Percentiles rank a stretch among this genome's conserved stretches.
Evolutionary conservation across 805 yeast genomes (phyloP).

Genomic region (Sugiyamaella smithiae): DNA sequence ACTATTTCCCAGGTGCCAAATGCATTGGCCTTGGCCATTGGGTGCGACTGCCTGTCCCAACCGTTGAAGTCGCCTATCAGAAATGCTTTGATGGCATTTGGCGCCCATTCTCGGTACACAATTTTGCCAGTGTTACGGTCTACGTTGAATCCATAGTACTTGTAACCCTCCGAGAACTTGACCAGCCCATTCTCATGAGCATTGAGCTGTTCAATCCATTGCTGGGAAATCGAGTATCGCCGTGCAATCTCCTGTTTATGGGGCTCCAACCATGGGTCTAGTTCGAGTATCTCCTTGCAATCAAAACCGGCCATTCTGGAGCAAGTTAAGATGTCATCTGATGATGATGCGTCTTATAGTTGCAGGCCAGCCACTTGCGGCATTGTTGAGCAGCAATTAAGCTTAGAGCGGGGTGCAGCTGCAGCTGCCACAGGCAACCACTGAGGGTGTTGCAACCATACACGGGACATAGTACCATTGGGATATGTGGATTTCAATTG

Average conservation of each 20-base stretch:
- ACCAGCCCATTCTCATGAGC: constrained; percentile 62
- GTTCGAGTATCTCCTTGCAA: constrained; percentile 42
- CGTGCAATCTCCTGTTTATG: constrained; percentile 62
- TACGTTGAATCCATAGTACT: constrained; percentile 73
- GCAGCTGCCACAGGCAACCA: too few relatives aligned
- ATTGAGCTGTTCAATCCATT: constrained; percentile 57
- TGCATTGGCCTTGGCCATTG: constrained; percentile 52
- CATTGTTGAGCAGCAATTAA: constrained; percentile 4
- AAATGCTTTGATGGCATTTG: constrained; percentile 72
- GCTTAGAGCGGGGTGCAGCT: not conserved
- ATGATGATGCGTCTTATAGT: too few relatives aligned
- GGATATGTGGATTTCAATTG: too few relatives aligned
- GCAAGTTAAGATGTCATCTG: not conserved
- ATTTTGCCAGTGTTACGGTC: constrained; percentile 50
- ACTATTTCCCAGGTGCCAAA: constrained; percentile 68
- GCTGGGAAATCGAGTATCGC: constrained; percentile 62
- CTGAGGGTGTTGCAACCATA: too few relatives aligned
- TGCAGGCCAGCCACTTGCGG: constrained; percentile 5
- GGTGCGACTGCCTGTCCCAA: constrained; percentile 64
- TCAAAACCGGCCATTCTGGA: constrained; percentile 2
- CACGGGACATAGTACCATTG: too few relatives aligned
- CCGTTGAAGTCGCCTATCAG: constrained; percentile 90
- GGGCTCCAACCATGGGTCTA: constrained; percentile 89
- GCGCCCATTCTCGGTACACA: constrained; percentile 80
- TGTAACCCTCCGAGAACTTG: constrained; percentile 73